Evolutionary conservation across 257 asterid genomes (phyloP).

Genomic region (Paulownia fortunei): DNA sequence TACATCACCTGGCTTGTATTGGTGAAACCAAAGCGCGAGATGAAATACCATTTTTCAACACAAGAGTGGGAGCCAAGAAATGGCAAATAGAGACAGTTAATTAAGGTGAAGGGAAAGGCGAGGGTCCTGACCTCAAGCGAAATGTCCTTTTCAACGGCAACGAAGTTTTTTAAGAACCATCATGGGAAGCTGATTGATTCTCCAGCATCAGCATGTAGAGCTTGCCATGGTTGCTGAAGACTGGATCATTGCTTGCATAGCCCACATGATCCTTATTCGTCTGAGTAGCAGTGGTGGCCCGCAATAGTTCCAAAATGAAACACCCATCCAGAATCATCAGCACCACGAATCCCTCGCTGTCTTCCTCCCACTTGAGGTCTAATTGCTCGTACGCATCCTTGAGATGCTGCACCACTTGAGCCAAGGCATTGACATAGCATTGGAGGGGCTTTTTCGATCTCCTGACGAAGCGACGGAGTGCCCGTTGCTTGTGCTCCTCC

Average conservation of each 20-base stretch:
- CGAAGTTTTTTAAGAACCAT: neutral
- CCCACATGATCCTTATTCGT: neutral
- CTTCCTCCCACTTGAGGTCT: neutral
- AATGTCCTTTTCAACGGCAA: neutral
- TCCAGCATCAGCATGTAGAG: slow-evolving; percentile 38
- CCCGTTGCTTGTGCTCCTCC: slow-evolving; percentile 50
- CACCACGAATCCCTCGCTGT: neutral
- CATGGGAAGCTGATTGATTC: slow-evolving; percentile 37
- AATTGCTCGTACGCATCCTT: neutral
- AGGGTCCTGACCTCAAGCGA: too few relatives aligned
- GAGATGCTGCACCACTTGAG: neutral
- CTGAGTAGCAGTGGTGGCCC: neutral
- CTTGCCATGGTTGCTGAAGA: slow-evolving; percentile 41
- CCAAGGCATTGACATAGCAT: neutral
- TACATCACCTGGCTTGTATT: too few relatives aligned
- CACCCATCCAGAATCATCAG: slow-evolving; percentile 26
- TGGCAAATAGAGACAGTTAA: too few relatives aligned
- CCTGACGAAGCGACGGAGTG: slow-evolving; percentile 30
- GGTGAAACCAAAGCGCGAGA: too few relatives aligned
- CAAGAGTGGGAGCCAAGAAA: too few relatives aligned
- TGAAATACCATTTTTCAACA: too few relatives aligned
- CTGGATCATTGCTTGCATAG: slow-evolving; percentile 22
- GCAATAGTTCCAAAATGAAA: neutral
- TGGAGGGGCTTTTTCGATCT: slow-evolving; percentile 21
- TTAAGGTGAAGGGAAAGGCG: too few relatives aligned